A percentile compares a stretch with the other conserved stretches of the same genome.
Evolutionary conservation across 768 basidiomycete species (phyloP).

Genomic region (Pleurotus eryngii): DNA sequence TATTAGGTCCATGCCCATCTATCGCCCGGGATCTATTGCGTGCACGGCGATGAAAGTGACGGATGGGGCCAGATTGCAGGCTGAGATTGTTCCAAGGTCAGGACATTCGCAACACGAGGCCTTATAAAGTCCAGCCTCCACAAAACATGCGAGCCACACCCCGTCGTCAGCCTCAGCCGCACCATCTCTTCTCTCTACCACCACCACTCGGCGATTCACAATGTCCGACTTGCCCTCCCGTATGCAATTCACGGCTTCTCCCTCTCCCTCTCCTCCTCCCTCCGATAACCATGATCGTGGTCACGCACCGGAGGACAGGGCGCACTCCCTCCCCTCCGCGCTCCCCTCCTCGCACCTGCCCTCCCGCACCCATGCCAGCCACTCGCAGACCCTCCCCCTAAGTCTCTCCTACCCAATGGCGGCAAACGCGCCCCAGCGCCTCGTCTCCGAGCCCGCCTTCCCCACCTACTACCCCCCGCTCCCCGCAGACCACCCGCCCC

Average conservation of each 20-base stretch:
- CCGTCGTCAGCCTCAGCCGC: no score
- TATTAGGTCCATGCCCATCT: no score
- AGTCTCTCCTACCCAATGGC: neutral
- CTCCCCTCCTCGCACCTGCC: neutral
- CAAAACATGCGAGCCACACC: no score
- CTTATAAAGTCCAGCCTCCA: no score
- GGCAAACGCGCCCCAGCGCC: no score
- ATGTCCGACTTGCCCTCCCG: neutral
- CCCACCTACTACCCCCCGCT: slow-evolving; percentile 6
- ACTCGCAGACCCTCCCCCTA: neutral
- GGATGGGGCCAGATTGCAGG: no score
- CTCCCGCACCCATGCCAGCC: neutral
- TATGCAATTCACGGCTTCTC: neutral
- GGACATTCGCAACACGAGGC: no score
- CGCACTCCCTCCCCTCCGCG: neutral
- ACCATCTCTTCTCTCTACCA: neutral
- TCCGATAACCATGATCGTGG: neutral
- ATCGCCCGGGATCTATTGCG: no score
- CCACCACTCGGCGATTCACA: neutral
- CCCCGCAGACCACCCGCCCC: slow-evolving; percentile 4
- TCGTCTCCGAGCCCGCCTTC: neutral
- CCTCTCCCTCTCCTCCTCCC: neutral
- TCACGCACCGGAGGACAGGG: no score
- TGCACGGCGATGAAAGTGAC: no score
- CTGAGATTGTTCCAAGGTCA: no score